A percentile compares a stretch with the other conserved stretches of the same genome.
These are phyloP conservation scores for Naganishia kalamii DNA, from an alignment of 768 basidiomycete genomes.

Conservation along the genomic window DNA sequence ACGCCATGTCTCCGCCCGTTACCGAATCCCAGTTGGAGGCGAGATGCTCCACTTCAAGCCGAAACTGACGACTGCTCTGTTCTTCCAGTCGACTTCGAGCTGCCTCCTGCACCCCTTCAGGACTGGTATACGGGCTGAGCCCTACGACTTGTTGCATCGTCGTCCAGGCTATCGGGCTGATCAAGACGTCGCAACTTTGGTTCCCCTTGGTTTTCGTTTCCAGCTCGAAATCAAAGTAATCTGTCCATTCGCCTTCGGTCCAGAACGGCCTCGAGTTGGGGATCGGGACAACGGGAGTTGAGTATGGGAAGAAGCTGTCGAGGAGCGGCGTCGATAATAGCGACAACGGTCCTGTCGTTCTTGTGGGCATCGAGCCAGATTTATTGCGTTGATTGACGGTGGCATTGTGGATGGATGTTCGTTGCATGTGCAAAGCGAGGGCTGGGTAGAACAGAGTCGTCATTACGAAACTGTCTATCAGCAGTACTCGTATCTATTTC, in stretches of 20 bases:
- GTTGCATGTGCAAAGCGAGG: slow-evolving; percentile 37
- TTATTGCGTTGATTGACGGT: neutral
- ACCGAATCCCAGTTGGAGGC: neutral
- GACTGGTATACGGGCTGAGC: neutral
- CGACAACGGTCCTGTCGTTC: slow-evolving; percentile 31
- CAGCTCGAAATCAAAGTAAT: neutral
- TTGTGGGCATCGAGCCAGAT: neutral
- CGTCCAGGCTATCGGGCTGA: neutral
- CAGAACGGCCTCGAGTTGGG: slow-evolving; percentile 7
- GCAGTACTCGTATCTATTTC: slow-evolving; percentile 43
- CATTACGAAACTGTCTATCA: slow-evolving; percentile 46
- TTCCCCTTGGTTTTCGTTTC: neutral
- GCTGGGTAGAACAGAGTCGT: slow-evolving; percentile 46
- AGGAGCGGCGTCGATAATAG: slow-evolving; percentile 39
- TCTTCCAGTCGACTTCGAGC: neutral
- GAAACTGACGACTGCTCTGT: neutral
- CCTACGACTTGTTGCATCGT: neutral
- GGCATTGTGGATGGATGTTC: slow-evolving; percentile 23
- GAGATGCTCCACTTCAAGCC: neutral
- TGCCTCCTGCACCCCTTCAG: too few relatives aligned
- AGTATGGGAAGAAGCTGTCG: slow-evolving; percentile 45
- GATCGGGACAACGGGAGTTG: slow-evolving; percentile 38
- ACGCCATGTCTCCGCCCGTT: neutral
- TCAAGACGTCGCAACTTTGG: neutral
- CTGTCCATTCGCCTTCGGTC: slow-evolving; percentile 3